phyloP scores from a whole-genome alignment of 2,329 filamentous ascomycete genomes.

The Macrophomina phaseolina region DNA sequence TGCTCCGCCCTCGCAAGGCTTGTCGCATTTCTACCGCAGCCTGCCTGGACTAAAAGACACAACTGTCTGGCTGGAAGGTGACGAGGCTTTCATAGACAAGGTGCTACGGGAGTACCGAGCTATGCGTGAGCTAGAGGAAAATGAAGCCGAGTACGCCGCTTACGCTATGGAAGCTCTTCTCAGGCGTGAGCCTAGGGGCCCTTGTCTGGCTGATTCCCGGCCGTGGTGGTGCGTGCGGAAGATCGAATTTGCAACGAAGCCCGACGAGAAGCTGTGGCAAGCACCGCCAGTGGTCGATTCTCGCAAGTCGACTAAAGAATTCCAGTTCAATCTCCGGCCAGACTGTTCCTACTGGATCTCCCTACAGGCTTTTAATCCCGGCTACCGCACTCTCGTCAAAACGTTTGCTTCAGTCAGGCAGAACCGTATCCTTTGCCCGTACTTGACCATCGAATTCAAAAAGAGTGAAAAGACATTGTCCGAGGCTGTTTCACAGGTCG shows the following conservation, averaged over 20 bases:
- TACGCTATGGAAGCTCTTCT: constrained; percentile 4
- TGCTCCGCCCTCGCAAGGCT: background rate
- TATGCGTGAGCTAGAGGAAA: background rate
- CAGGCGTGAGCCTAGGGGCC: background rate
- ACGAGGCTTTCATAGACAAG: background rate
- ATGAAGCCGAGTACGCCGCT: constrained; percentile 1
- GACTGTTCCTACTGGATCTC: constrained; percentile 13
- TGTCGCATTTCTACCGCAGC: background rate
- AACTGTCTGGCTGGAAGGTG: background rate
- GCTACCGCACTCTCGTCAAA: background rate
- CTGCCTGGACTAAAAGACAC: background rate
- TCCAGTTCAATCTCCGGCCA: background rate
- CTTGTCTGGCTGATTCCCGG: background rate
- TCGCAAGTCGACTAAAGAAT: background rate
- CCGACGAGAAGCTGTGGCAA: background rate
- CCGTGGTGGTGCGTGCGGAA: background rate
- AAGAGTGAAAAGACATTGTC: constrained; percentile 5
- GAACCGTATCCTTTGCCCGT: constrained; percentile 6
- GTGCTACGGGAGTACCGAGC: background rate
- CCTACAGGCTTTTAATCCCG: background rate
- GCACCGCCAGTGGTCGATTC: background rate
- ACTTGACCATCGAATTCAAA: constrained; percentile 15
- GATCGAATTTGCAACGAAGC: background rate
- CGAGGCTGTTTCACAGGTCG: background rate
- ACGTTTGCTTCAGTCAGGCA: background rate